Evolutionary conservation across 805 yeast genomes (phyloP), one percentile per base, ranked within the genome.

Genomic region (Pichia californica): DNA sequence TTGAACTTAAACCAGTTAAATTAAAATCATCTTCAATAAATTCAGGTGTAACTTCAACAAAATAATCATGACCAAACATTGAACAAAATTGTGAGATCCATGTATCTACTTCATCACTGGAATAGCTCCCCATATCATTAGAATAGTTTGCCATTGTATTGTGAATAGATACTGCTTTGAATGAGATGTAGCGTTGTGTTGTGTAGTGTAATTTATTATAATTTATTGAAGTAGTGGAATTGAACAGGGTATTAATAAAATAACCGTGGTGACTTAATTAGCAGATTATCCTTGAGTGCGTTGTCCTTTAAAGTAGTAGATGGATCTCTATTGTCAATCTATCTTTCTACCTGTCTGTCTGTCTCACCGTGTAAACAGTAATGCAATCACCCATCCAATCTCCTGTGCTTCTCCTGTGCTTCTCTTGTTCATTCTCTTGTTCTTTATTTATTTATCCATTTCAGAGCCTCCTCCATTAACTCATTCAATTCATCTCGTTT

Each of bases 1-100:
- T 79, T 51, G 81, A 75, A 27, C 83, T 73, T 41, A 93, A 71
- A 1, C 98, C 97, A 1, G 98, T 89, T 56, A 93, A 72, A 60
- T 93, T 93, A 72, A 93, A 93, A 53, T 93, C 98, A 63, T 93
- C 99, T 55, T 89, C 97, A 48, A 93, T 87, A 63, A 88, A 93
- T 39, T 88, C 96, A 38, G 85, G 88, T 1, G 88, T 74, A 6
- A 93, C 96, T 53, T 89, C 94, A 35, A 89, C 95, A 62, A 88
- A 88, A 61, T 81, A 91, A 58, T 93, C 94, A 60, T 86, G 91
- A 20, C 91, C 91, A 56, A 81, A 83, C 53, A 78, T 68, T 37
- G 83, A 74, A 58, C 94, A 84, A 62, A 81, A 87, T 52, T 81
- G 81, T 47, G 83, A 77, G 53, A 88, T 82, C 96, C 95, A 88